These are phyloP conservation scores for Taphrina populina DNA, from an alignment of 1,139 yeast genomes.

Conservation along the genomic window DNA sequence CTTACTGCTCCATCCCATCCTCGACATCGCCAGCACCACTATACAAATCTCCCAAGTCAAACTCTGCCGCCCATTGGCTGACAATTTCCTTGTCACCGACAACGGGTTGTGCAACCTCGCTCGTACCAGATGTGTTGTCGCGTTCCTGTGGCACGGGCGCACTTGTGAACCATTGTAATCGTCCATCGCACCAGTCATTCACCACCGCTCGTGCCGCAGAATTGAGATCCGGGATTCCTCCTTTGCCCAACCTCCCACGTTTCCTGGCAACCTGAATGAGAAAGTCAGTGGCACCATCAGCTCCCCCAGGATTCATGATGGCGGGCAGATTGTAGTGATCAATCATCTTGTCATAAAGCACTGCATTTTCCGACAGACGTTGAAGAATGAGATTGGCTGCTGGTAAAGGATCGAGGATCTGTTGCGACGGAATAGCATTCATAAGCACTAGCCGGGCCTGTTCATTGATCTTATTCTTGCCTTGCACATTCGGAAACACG, in stretches of 20 bases:
- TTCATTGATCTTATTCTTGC: slow-evolving; percentile 60
- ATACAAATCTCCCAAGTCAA: slow-evolving; percentile 75
- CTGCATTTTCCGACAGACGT: slow-evolving; percentile 57
- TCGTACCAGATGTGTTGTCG: slow-evolving; percentile 43
- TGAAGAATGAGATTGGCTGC: slow-evolving; percentile 76
- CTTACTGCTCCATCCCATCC: slow-evolving; percentile 15
- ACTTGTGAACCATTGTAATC: slow-evolving; percentile 76
- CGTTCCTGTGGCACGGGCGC: slow-evolving; percentile 59
- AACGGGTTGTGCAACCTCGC: slow-evolving; percentile 42
- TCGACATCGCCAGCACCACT: slow-evolving; percentile 12
- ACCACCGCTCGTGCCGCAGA: slow-evolving; percentile 81
- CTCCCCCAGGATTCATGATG: slow-evolving; percentile 52
- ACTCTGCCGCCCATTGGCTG: slow-evolving; percentile 88
- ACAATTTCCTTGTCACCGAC: slow-evolving; percentile 81
- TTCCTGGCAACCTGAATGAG: slow-evolving; percentile 89
- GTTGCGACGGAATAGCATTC: slow-evolving; percentile 88
- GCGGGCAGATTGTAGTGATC: slow-evolving; percentile 76
- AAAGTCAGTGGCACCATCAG: slow-evolving; percentile 59
- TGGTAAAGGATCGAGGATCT: slow-evolving; percentile 76
- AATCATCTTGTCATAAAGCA: slow-evolving; percentile 74
- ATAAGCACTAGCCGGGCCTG: slow-evolving; percentile 84
- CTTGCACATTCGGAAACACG: slow-evolving; percentile 78
- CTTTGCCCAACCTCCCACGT: slow-evolving; percentile 87
- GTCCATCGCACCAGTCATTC: slow-evolving; percentile 97
- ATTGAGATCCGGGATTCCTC: slow-evolving; percentile 86